phyloP scores from a whole-genome alignment of 176 grass and related monocot species.

The Rhynchospora breviuscula region DNA sequence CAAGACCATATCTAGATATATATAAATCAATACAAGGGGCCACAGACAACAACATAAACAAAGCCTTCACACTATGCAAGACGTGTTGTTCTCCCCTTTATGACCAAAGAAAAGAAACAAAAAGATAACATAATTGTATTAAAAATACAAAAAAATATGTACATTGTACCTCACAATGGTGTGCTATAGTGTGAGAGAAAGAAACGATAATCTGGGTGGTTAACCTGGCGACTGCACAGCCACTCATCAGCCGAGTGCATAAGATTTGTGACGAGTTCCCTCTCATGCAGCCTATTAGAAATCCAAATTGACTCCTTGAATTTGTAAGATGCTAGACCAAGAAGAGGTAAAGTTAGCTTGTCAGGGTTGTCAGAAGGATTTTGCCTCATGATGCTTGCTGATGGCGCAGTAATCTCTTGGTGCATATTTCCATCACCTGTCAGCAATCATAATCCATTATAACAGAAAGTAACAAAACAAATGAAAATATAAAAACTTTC shows the following conservation, averaged over 20 bases:
- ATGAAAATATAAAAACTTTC: background rate
- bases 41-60: background rate
- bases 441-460: background rate
- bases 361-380: constrained; percentile 27
- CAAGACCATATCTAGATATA: background rate
- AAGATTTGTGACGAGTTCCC: constrained; percentile 38
- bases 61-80: background rate
- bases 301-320: constrained; percentile 50
- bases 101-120: background rate
- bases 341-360: constrained; percentile 44
- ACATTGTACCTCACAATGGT: constrained; percentile 17
- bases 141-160: constrained; percentile 7
- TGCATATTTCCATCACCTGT: constrained; percentile 19
- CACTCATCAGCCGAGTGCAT: constrained; percentile 52
- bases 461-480: background rate
- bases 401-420: constrained; percentile 17
- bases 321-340: constrained; percentile 61
- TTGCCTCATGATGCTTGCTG: constrained; percentile 23
- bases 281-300: constrained; percentile 35
- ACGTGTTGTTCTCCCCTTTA: background rate
- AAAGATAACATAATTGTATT: background rate
- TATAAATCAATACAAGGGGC: background rate
- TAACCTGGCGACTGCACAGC: constrained; percentile 47
- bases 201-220: constrained; percentile 67
- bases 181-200: constrained; percentile 44